Base-by-base conservation (phyloP, 2,329 filamentous ascomycete genomes). In the Dendryphion nanum region DNA sequence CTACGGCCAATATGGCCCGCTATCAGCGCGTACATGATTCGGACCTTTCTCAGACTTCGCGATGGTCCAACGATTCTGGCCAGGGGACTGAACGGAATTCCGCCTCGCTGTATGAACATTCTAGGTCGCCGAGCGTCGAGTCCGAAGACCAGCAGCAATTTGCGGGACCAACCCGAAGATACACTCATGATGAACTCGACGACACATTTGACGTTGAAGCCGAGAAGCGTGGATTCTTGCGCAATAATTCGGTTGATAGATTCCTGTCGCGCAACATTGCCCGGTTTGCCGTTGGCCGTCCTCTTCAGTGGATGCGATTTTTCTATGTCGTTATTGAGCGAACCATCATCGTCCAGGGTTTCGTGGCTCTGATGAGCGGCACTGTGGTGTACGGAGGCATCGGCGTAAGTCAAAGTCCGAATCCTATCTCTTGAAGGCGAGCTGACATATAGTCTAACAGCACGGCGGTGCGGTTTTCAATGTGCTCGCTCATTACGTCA, bases 401-500 rank as follows among this genome's bases (percentile, higher is more conserved):
- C 48, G 93, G 93, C 63, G 86, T 90, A 75, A 77, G 86, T 76
- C 10, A 24, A 18, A 16, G 38, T 35, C 17, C 20, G 10, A 15
- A 23, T 8, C 18, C 28, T 34, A n/a, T 14, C 4, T 13, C 7
- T 26, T 33, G 23, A 33, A 37, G 32, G 14, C 10, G 28, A 15
- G 37, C 47, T 54, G 21, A 26, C 23, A 50, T 35, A 18, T 21
- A 18, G 17, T 19, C 15, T 16, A 23, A 15, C 48, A 89, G 85
- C 82, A 85, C 62, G 84, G 78, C 4, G 64, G 65, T 16, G 73
- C 74, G 3, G 72, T 96, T 40, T 94, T 91, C 72, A 90, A 83
- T 51, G 89, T 91, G 2, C 74, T 96, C 29, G 91, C 91, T 6
- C 91, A 97, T 61, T 95, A 88, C 71, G 82, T 96, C 64, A 97